Evolutionary conservation across 2,329 filamentous ascomycete species (phyloP).

Genomic region (Colletotrichum horii): DNA sequence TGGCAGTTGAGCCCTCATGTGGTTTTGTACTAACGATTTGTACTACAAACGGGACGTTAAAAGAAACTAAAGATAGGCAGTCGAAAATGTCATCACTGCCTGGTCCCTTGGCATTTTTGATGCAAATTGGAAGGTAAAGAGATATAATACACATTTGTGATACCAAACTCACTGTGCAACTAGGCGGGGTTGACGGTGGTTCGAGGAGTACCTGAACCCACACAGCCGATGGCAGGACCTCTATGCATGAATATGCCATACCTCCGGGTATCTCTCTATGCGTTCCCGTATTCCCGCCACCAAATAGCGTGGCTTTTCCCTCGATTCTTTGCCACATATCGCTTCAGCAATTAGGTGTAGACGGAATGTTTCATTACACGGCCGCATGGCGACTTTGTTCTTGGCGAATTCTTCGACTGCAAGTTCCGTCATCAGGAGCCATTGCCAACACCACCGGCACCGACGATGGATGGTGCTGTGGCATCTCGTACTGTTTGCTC

Average conservation of each 20-base stretch:
- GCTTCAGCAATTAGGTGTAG: not conserved
- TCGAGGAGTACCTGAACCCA: not conserved
- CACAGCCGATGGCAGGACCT: not conserved
- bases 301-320: not conserved
- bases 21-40: constrained; percentile 11
- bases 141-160: not conserved
- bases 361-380: not conserved
- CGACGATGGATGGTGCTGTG: constrained; percentile 13
- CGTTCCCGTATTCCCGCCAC: not conserved
- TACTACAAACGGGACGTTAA: not conserved
- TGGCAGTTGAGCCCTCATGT: not conserved
- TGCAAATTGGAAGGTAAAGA: not conserved
- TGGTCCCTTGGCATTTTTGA: not conserved
- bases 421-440: not conserved
- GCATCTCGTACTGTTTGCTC: constrained; percentile 75
- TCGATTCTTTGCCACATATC: not conserved
- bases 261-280: not conserved
- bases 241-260: not conserved
- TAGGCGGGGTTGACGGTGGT: not conserved
- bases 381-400: not conserved
- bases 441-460: not conserved
- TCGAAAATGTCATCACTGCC: too few relatives aligned
- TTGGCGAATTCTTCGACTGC: not conserved
- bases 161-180: not conserved
- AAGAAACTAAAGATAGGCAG: not conserved